Base-by-base conservation (phyloP, 306 rosid genomes). In the Cyclanthera cordifolia region DNA sequence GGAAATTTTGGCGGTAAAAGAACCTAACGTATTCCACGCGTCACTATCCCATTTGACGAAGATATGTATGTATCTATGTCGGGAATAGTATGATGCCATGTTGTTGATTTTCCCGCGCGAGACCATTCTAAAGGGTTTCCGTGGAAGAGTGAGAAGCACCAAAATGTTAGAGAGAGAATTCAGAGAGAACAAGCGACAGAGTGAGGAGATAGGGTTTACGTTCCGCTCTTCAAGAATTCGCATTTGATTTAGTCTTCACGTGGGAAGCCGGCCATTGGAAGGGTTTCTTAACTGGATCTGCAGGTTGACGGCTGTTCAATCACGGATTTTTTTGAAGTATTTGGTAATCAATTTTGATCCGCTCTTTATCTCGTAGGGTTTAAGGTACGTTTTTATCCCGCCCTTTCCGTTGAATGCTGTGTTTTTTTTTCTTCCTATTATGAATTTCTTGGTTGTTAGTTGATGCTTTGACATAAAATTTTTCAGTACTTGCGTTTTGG, bases 91-190 rank as follows among this genome's bases (percentile, higher is more conserved):
- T 8, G 27, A 72, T 67, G 70, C 2, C 59, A 66, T 79, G 81
- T 41, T 49, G 43, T 67, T 82, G 72, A 76, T 82, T 64, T 82
- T 82, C 86, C 86, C 86, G 86, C 86, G 83, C 83, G 58, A 77
- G 61, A 4, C 46, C 67, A 49, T 27, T 48, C 41, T 25, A 30
- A 34, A 60, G 75, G 66, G 70, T 58, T 70, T 27, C 54, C 77
- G 71, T 50, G 15, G 75, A 73, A 55, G 53, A 21, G 67, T 28
- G 66, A 58, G 65, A 58, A 58, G 68, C 66, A 68, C 74, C 46
- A 77, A 52, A 52, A 27, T 76, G 28, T 27, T 61, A 69, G 73
- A 79, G 76, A 79, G 79, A 61, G 76, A 75, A 73, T 55, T 71
- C 25, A 43, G 66, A 51, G 17, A 67, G 60, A 32, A 30, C 76